phyloP scores from a whole-genome alignment of 176 grass and related monocot genomes.

The Paspalum notatum region DNA sequence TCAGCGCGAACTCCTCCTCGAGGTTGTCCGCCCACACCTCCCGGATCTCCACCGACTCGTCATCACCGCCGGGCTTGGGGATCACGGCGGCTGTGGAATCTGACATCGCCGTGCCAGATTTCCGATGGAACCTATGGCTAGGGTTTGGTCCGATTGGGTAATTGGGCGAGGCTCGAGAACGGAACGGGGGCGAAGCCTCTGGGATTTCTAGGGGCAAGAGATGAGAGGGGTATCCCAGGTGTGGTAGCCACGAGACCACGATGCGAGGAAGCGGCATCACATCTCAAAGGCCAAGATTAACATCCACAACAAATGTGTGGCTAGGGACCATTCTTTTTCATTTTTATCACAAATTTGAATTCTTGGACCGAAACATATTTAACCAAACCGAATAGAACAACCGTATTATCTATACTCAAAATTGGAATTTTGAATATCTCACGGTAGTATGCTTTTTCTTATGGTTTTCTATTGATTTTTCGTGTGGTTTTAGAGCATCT shows the following conservation, averaged over 20 bases:
- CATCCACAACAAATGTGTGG: neutral
- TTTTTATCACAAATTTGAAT: neutral
- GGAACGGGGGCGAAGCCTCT: neutral
- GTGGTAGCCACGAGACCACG: conserved; percentile 22
- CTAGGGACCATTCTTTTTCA: neutral
- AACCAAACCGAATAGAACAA: neutral
- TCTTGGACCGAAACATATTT: too few relatives aligned
- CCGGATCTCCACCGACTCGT: conserved; percentile 91
- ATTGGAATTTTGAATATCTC: neutral
- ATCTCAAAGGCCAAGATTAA: conserved; percentile 18
- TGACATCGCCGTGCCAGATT: conserved; percentile 33
- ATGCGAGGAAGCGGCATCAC: conserved; percentile 36
- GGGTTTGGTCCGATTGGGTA: conserved; percentile 44
- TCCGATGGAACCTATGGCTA: conserved; percentile 21
- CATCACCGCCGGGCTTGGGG: conserved; percentile 45
- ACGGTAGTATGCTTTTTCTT: too few relatives aligned
- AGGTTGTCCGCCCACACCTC: conserved; percentile 98
- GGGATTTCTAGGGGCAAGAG: conserved; percentile 36
- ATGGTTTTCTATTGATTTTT: neutral
- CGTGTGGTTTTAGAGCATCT: neutral
- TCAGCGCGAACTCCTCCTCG: conserved; percentile 84
- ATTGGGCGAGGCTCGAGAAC: conserved; percentile 22
- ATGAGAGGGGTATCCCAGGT: neutral
- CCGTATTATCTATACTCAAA: neutral
- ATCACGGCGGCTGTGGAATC: conserved; percentile 34